Evolutionary conservation across 208 protist genomes (phyloP).

Genomic region (Trypanosoma conorhini): DNA sequence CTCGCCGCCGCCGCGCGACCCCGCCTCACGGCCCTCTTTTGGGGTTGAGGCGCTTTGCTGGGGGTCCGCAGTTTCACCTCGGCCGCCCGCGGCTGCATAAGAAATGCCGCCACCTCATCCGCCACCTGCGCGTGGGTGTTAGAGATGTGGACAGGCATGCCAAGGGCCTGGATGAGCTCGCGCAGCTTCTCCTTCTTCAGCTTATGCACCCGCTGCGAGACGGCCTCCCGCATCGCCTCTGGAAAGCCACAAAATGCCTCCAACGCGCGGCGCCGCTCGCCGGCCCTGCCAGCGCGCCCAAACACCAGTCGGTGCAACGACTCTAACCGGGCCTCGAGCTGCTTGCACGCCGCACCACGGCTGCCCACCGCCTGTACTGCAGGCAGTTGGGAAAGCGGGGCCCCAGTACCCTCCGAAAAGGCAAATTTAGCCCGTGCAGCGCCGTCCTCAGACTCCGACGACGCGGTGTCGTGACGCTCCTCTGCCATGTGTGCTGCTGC

Average conservation of each 20-base stretch:
- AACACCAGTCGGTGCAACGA: slow-evolving; percentile 75
- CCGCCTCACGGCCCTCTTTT: slow-evolving; percentile 7
- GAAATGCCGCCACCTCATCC: slow-evolving; percentile 46
- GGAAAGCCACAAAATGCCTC: slow-evolving; percentile 68
- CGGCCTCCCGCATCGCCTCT: slow-evolving; percentile 32
- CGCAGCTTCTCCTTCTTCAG: slow-evolving; percentile 67
- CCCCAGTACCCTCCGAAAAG: slow-evolving; percentile 53
- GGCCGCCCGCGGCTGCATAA: slow-evolving; percentile 54
- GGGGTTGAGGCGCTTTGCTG: background rate
- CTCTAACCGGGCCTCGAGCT: slow-evolving; percentile 60
- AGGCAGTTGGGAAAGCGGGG: slow-evolving; percentile 43
- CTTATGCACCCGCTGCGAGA: slow-evolving; percentile 33
- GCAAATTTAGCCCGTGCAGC: slow-evolving; percentile 34
- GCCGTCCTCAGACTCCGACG: slow-evolving; percentile 21
- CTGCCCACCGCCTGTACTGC: slow-evolving; percentile 40
- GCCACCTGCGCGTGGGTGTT: slow-evolving; percentile 33
- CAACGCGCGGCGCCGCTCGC: slow-evolving; percentile 50
- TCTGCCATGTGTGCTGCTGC: background rate
- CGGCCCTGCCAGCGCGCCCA: slow-evolving; percentile 45
- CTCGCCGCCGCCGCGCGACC: background rate
- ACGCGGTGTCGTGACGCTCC: slow-evolving; percentile 2
- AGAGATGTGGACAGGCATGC: slow-evolving; percentile 47
- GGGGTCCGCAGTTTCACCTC: slow-evolving; percentile 13
- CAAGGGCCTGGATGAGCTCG: slow-evolving; percentile 46
- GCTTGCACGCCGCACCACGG: slow-evolving; percentile 35